Percentiles rank a stretch among this genome's conserved stretches.
These are phyloP conservation scores for Gymnopus androsaceus DNA, from an alignment of 1,284 basidiomycete genomes.

Conservation along the genomic window DNA sequence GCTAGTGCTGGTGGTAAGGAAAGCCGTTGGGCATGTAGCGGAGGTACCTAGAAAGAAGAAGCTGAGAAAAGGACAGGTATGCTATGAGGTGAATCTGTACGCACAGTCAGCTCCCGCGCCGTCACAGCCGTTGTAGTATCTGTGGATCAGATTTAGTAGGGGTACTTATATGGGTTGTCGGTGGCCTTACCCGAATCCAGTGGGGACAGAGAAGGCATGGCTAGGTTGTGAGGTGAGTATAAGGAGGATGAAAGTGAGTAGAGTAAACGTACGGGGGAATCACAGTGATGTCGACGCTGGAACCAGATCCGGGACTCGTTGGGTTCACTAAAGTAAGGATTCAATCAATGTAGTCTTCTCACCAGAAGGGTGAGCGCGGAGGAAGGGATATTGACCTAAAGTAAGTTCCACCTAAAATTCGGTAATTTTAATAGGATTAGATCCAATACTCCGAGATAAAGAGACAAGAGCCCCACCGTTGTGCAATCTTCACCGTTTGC, in stretches of 20 bases:
- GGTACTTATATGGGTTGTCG: background rate
- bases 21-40: slow-evolving; percentile 29
- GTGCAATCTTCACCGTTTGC: slow-evolving; percentile 48
- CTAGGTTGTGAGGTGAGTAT: background rate
- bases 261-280: slow-evolving; percentile 6
- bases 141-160: background rate
- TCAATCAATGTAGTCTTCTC: too few relatives aligned
- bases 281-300: slow-evolving; percentile 2
- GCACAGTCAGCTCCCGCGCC: background rate
- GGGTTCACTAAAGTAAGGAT: slow-evolving; percentile 7
- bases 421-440: too few relatives aligned
- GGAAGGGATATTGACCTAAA: too few relatives aligned
- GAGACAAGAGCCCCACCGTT: slow-evolving; percentile 31
- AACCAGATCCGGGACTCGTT: slow-evolving; percentile 2
- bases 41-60: slow-evolving; percentile 26
- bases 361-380: too few relatives aligned
- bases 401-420: too few relatives aligned
- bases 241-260: background rate
- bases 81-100: background rate
- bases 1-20: background rate
- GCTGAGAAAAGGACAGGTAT: background rate
- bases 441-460: too few relatives aligned
- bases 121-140: slow-evolving; percentile 6
- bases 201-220: slow-evolving; percentile 1
- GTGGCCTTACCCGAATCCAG: slow-evolving; percentile 18